Evolutionary conservation across 257 asterid species (phyloP).

Genomic region (Solanum piurae): DNA sequence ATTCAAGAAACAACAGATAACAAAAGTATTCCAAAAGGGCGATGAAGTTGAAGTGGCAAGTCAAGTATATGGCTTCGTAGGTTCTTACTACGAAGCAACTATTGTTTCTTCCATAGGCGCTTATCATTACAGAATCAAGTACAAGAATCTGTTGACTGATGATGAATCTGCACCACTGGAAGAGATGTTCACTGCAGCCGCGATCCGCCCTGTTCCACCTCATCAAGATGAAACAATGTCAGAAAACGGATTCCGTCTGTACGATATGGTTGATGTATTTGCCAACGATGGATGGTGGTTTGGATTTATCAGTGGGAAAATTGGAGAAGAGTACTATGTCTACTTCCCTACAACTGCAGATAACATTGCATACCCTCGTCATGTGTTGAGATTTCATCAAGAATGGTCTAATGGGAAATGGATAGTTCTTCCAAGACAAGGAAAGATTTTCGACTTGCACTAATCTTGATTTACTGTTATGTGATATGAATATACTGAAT

Average conservation of each 20-base stretch:
- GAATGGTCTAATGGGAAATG: background rate
- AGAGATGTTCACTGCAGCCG: background rate
- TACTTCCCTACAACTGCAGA: constrained; percentile 9
- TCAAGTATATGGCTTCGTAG: background rate
- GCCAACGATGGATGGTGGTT: constrained; percentile 13
- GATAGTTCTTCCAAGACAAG: background rate
- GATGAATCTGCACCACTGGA: background rate
- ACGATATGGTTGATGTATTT: background rate
- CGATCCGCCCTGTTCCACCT: background rate
- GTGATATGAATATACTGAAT: background rate
- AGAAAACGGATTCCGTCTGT: background rate
- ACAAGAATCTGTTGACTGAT: background rate
- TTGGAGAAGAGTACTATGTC: background rate
- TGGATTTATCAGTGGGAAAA: background rate
- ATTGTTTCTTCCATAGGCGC: background rate
- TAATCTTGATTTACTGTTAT: background rate
- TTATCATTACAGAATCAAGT: background rate
- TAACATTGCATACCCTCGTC: background rate
- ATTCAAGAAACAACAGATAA: background rate
- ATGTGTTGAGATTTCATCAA: constrained; percentile 1
- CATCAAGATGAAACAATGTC: background rate
- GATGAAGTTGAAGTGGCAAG: constrained; percentile 1
- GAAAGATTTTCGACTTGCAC: background rate
- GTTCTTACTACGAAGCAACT: constrained; percentile 3
- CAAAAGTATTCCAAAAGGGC: background rate